Conservation (phyloP, 2,329 filamentous ascomycete genomes). For the Neophaeococcomyces aloes region DNA sequence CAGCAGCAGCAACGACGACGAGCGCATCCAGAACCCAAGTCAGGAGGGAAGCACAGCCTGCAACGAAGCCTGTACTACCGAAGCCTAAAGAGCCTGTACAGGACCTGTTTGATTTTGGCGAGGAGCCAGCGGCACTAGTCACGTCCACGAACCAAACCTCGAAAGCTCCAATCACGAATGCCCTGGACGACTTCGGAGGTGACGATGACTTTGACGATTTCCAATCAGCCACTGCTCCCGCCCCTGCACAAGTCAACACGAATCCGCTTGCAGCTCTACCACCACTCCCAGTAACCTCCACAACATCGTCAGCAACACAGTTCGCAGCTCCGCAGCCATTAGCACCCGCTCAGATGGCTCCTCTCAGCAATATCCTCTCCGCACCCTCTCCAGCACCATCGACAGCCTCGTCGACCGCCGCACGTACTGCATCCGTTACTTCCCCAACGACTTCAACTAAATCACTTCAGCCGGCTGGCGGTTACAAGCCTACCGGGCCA, state of each 20-base stretch:
- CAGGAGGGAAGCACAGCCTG: slow-evolving; percentile 12
- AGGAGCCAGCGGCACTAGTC: slow-evolving; percentile 42
- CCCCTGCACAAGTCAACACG: slow-evolving; percentile 27
- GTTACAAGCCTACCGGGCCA: slow-evolving; percentile 62
- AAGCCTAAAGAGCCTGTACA: slow-evolving; percentile 76
- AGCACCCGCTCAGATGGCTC: not conserved
- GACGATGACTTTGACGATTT: slow-evolving; percentile 97
- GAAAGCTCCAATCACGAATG: slow-evolving; percentile 32
- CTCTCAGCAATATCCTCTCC: slow-evolving; percentile 57
- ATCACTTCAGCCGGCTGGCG: slow-evolving; percentile 41
- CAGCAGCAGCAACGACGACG: slow-evolving; percentile 11
- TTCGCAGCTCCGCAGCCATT: slow-evolving; percentile 77
- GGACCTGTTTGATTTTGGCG: slow-evolving; percentile 81
- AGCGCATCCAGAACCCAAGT: slow-evolving; percentile 7
- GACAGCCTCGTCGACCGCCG: slow-evolving; percentile 47
- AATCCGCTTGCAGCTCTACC: slow-evolving; percentile 31
- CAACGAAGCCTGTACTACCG: slow-evolving; percentile 31
- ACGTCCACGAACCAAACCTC: slow-evolving; percentile 32
- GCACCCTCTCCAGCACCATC: slow-evolving; percentile 52
- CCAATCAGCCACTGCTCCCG: slow-evolving; percentile 65
- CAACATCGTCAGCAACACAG: slow-evolving; percentile 47
- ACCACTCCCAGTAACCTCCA: slow-evolving; percentile 38
- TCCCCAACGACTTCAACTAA: slow-evolving; percentile 31
- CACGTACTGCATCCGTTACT: slow-evolving; percentile 46
- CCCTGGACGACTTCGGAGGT: slow-evolving; percentile 39